Conservation (phyloP, 2,329 filamentous ascomycete genomes). For the Dactylonectria estremocensis region DNA sequence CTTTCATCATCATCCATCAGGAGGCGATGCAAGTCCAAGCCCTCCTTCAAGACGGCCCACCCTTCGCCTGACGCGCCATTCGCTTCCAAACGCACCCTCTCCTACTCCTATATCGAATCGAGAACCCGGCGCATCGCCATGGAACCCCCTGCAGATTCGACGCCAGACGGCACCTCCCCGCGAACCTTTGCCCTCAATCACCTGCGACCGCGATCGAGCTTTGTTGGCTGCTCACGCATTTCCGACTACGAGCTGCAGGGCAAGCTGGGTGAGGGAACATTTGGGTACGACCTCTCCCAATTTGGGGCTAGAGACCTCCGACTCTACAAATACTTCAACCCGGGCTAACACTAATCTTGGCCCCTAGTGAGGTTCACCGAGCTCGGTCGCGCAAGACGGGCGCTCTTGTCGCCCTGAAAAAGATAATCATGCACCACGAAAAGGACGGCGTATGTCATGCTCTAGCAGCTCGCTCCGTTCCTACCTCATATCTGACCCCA, state of each 20-base stretch:
- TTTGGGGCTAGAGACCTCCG: conserved; percentile 29
- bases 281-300: conserved; percentile 74
- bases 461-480: conserved; percentile 9
- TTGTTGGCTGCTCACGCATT: conserved; percentile 88
- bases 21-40: conserved; percentile 30
- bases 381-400: conserved; percentile 84
- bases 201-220: conserved; percentile 72
- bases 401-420: conserved; percentile 89
- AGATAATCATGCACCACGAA: conserved; percentile 99
- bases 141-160: conserved; percentile 51
- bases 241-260: conserved; percentile 83
- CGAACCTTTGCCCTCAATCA: conserved; percentile 71
- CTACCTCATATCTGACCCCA: conserved; percentile 28
- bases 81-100: conserved; percentile 8
- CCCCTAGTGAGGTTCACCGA: conserved; percentile 86
- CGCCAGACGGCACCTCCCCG: conserved; percentile 64
- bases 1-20: conserved; percentile 4
- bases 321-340: conserved; percentile 2
- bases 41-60: conserved; percentile 20
- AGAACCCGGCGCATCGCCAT: conserved; percentile 37
- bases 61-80: conserved; percentile 41
- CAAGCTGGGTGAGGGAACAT: conserved; percentile 95
- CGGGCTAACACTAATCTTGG: conserved; percentile 28
- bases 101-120: conserved; percentile 5
- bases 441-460: conserved; percentile 84